Conservation (phyloP, 768 basidiomycete species). For the Hypsizygus marmoreus region DNA sequence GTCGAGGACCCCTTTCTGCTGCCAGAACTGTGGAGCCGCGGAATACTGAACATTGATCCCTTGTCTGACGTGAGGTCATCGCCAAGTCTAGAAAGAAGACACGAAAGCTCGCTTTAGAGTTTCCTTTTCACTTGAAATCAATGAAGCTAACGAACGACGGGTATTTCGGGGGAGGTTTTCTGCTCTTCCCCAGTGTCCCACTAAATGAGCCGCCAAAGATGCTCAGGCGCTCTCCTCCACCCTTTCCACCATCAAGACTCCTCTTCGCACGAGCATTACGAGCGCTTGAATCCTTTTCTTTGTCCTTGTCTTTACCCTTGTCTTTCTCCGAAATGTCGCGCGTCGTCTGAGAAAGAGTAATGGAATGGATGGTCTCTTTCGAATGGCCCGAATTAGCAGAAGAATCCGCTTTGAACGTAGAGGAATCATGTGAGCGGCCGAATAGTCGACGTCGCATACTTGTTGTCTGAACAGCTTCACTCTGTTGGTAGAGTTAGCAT, state of each 20-base stretch:
- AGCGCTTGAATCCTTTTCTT: conserved; percentile 33
- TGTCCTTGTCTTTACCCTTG: conserved; percentile 22
- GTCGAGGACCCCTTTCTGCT: conserved; percentile 45
- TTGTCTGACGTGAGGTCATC: conserved; percentile 44
- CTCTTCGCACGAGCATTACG: conserved; percentile 50
- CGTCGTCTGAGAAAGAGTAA: conserved; percentile 22
- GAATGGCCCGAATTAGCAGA: conserved; percentile 20
- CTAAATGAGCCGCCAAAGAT: conserved; percentile 76
- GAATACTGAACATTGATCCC: conserved; percentile 47
- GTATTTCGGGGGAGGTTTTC: conserved; percentile 83
- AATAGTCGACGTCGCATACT: conserved; percentile 59
- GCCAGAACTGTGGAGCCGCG: conserved; percentile 43
- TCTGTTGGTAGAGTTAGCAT: conserved; percentile 47
- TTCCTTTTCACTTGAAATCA: background rate
- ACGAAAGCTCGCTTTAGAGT: background rate
- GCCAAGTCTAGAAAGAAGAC: conserved; percentile 29
- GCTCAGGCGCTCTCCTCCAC: conserved; percentile 64
- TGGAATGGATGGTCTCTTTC: conserved; percentile 21
- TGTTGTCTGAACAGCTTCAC: conserved; percentile 45
- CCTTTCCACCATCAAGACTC: conserved; percentile 48
- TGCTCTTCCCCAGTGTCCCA: conserved; percentile 59
- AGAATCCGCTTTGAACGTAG: conserved; percentile 25
- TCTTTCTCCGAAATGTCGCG: conserved; percentile 20
- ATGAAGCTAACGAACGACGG: conserved; percentile 49
- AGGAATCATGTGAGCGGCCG: conserved; percentile 58